Percentiles rank a stretch among this genome's conserved stretches.
Conservation (phyloP, 2,329 filamentous ascomycete genomes). For the Cladophialophora exuberans region DNA sequence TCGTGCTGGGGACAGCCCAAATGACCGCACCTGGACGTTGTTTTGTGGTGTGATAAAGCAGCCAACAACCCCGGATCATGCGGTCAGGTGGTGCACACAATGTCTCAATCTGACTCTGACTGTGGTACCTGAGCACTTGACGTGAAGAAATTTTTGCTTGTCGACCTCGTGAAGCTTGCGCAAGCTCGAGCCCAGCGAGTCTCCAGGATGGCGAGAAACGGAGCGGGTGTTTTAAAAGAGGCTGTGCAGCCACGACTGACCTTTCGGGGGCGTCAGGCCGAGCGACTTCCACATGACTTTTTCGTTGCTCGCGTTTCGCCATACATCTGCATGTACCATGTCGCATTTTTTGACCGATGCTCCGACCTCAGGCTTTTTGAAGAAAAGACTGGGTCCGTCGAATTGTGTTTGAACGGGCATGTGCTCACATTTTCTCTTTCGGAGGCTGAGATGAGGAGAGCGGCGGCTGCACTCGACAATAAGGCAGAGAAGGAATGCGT, state of each 20-base stretch:
- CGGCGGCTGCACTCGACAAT: neutral
- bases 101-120: conserved; percentile 2
- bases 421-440: neutral
- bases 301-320: too few relatives aligned
- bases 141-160: neutral
- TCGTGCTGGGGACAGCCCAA: neutral
- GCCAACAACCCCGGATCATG: neutral
- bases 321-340: too few relatives aligned
- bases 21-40: neutral
- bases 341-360: too few relatives aligned
- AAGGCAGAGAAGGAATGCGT: conserved; percentile 8
- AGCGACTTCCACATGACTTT: too few relatives aligned
- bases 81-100: conserved; percentile 2
- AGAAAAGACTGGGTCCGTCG: too few relatives aligned
- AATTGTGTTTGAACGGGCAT: conserved; percentile 7
- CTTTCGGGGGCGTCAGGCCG: conserved; percentile 6
- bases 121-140: neutral
- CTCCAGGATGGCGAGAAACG: conserved; percentile 6
- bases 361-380: too few relatives aligned
- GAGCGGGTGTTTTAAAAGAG: conserved; percentile 3
- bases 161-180: neutral
- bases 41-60: conserved; percentile 6
- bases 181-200: neutral
- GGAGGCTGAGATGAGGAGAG: neutral
- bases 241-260: neutral